Percentiles rank a stretch among this genome's conserved stretches.
These are phyloP conservation scores for Globisporangium solare DNA, from an alignment of 352 stramenopile species.

Conservation along the genomic window DNA sequence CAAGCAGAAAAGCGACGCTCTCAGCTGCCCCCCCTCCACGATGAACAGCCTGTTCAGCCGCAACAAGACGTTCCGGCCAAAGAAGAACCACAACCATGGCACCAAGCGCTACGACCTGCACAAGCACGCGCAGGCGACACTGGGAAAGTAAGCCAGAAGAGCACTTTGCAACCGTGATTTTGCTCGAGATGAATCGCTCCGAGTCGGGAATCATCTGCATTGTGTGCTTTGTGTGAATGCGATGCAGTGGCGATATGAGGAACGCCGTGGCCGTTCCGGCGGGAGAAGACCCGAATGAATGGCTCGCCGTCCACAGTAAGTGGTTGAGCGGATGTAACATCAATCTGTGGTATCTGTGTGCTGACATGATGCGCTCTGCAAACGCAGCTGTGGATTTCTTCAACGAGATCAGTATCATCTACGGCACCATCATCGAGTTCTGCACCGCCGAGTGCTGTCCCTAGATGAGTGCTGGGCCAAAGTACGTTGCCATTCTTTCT, in stretches of 20 bases:
- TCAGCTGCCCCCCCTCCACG: not conserved
- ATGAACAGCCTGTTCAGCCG: conserved; percentile 76
- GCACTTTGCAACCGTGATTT: conserved; percentile 16
- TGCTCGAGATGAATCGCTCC: not conserved
- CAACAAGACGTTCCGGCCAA: conserved; percentile 84
- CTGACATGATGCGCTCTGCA: not conserved
- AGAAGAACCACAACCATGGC: conserved; percentile 77
- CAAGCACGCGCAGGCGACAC: conserved; percentile 75
- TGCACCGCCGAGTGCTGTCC: conserved; percentile 61
- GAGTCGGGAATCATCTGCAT: too few relatives aligned
- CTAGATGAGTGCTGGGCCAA: conserved; percentile 71
- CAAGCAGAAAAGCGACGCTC: too few relatives aligned
- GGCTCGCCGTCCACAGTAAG: conserved; percentile 89
- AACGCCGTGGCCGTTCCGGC: conserved; percentile 55
- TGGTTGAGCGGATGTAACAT: not conserved
- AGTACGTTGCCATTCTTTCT: conserved; percentile 21
- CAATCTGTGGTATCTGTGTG: not conserved
- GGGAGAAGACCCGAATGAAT: conserved; percentile 89
- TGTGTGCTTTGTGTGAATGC: too few relatives aligned
- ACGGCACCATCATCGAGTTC: conserved; percentile 87
- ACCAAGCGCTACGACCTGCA: conserved; percentile 84
- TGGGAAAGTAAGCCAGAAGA: conserved; percentile 52
- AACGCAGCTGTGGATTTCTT: conserved; percentile 90
- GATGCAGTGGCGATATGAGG: conserved; percentile 56
- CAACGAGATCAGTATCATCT: conserved; percentile 93